phyloP scores from a whole-genome alignment of 495 filamentous ascomycete genomes.

The Hypoxylon perforatum region DNA sequence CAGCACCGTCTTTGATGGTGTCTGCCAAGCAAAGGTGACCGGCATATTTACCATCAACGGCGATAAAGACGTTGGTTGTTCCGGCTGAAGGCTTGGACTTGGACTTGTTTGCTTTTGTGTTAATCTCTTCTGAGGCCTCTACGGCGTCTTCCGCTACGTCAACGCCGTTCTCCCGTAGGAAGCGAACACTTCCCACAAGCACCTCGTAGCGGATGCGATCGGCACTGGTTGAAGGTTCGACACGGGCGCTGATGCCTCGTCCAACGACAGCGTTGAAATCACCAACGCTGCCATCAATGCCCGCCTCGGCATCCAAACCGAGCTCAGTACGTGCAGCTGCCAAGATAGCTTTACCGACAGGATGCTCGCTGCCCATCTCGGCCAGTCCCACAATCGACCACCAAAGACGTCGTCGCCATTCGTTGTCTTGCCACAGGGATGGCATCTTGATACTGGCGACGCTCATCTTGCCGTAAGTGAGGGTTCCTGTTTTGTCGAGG shows the following conservation, averaged over 20 bases:
- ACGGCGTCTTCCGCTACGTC: constrained; percentile 70
- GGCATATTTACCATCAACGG: constrained; percentile 82
- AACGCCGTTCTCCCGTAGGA: constrained; percentile 75
- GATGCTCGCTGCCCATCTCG: constrained; percentile 95
- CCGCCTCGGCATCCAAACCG: constrained; percentile 74
- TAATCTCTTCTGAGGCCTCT: constrained; percentile 65
- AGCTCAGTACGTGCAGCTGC: constrained; percentile 77
- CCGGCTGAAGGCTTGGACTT: constrained; percentile 62
- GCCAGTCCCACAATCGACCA: constrained; percentile 94
- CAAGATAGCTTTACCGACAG: constrained; percentile 87
- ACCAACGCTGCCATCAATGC: constrained; percentile 82
- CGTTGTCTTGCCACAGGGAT: constrained; percentile 73
- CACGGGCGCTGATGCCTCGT: constrained; percentile 82
- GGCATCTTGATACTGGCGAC: constrained; percentile 77
- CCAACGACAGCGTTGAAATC: constrained; percentile 88
- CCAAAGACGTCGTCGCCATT: constrained; percentile 81
- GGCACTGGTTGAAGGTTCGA: constrained; percentile 76
- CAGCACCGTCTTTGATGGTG: constrained; percentile 87
- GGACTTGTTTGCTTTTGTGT: constrained; percentile 56
- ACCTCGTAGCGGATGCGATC: constrained; percentile 79
- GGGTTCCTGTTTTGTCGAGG: constrained; percentile 98
- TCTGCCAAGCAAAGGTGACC: constrained; percentile 87
- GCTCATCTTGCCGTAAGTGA: constrained; percentile 95
- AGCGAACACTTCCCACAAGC: constrained; percentile 82
- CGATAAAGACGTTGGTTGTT: constrained; percentile 89